Evolutionary conservation across 495 filamentous ascomycete species (phyloP).

Genomic region (Bacidia rubella): DNA sequence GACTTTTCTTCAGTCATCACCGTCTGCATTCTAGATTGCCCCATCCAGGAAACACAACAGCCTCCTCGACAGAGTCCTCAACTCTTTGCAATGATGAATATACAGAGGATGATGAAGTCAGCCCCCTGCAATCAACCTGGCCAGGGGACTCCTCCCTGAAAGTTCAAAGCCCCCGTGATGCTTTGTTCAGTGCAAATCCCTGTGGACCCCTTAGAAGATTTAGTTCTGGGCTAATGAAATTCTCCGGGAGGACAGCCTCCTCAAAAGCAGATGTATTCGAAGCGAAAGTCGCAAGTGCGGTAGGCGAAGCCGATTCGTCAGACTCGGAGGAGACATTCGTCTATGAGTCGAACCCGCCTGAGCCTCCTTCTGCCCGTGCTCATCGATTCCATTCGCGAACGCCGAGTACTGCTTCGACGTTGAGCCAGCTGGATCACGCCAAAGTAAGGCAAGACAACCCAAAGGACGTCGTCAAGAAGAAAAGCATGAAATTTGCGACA

Average conservation of each 20-base stretch:
- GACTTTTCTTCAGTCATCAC: conserved; percentile 20
- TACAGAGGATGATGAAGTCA: not conserved
- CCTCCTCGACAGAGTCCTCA: conserved; percentile 1
- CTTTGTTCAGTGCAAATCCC: conserved; percentile 1
- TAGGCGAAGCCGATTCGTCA: conserved; percentile 84
- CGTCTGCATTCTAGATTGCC: conserved; percentile 7
- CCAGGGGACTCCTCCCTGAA: not conserved
- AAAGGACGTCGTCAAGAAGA: conserved; percentile 64
- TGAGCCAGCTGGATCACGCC: conserved; percentile 60
- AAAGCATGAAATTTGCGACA: conserved; percentile 97
- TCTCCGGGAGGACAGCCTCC: conserved; percentile 47
- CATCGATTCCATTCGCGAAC: conserved; percentile 85
- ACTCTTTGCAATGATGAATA: not conserved
- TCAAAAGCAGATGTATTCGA: conserved; percentile 98
- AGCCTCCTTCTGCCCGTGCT: conserved; percentile 57
- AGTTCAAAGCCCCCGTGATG: not conserved
- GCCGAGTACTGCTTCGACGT: conserved; percentile 86
- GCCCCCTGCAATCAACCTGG: conserved; percentile 3
- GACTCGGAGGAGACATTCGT: conserved; percentile 98
- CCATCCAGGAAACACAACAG: conserved; percentile 15
- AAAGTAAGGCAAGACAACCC: conserved; percentile 50
- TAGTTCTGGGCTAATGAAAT: conserved; percentile 38
- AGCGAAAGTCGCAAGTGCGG: conserved; percentile 85
- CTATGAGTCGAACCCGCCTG: conserved; percentile 95
- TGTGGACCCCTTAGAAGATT: conserved; percentile 2